Percentiles rank a stretch among this genome's conserved stretches.
Conservation (phyloP, 2,329 filamentous ascomycete species). For the Neocucurbitaria cava region DNA sequence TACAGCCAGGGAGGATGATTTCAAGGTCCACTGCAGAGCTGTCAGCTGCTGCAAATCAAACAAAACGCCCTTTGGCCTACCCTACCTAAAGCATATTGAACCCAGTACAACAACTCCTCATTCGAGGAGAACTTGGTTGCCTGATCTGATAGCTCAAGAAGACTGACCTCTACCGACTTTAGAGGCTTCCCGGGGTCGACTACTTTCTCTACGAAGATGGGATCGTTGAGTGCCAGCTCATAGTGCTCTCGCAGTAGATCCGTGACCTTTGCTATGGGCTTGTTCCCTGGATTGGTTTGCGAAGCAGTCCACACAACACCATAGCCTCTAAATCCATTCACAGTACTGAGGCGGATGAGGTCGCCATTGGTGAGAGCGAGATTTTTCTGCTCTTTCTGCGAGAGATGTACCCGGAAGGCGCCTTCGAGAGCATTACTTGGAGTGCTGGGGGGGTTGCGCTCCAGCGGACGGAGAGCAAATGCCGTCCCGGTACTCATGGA, state of each 20-base stretch:
- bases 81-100: constrained; percentile 42
- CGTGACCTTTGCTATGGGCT: constrained; percentile 1
- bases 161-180: constrained; percentile 36
- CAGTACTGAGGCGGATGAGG: constrained; percentile 60
- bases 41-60: constrained; percentile 12
- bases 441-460: constrained; percentile 55
- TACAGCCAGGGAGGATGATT: constrained; percentile 72
- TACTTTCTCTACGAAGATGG: constrained; percentile 65
- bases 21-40: constrained; percentile 65
- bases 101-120: constrained; percentile 41
- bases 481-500: constrained; percentile 30
- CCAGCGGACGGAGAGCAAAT: constrained; percentile 63
- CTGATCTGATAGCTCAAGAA: constrained; percentile 25
- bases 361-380: constrained; percentile 66
- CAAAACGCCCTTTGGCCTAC: not conserved
- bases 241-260: constrained; percentile 58
- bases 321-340: constrained; percentile 55
- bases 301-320: constrained; percentile 69
- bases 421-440: constrained; percentile 59
- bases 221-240: constrained; percentile 66
- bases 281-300: constrained; percentile 48
- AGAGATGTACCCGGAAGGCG: constrained; percentile 66
- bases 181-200: constrained; percentile 41
- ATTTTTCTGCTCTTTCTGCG: constrained; percentile 62
- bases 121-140: constrained; percentile 28